Percentiles rank a stretch among this genome's conserved stretches.
Conservation (phyloP, 148 eudicot species). For the Simmondsia chinensis region DNA sequence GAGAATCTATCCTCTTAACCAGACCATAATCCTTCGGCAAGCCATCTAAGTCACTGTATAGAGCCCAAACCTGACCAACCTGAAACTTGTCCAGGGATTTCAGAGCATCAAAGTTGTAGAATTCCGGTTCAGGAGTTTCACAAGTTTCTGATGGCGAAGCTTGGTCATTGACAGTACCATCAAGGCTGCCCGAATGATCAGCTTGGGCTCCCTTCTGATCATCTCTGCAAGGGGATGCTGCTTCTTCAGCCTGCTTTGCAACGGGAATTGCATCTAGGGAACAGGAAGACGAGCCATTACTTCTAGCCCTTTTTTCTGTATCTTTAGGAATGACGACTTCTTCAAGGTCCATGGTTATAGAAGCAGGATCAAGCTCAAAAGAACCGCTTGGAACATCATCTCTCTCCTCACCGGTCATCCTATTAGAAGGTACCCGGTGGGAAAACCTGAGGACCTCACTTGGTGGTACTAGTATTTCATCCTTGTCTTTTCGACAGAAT, state of each 20-base stretch:
- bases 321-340: slow-evolving; percentile 28
- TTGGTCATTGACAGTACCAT: too few species aligned
- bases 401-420: slow-evolving; percentile 44
- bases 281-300: too few species aligned
- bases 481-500: slow-evolving; percentile 30
- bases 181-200: too few species aligned
- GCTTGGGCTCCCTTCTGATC: too few species aligned
- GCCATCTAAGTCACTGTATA: slow-evolving; percentile 52
- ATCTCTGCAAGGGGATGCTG: slow-evolving; percentile 7
- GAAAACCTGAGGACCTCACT: slow-evolving; percentile 50
- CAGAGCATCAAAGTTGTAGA: slow-evolving; percentile 33
- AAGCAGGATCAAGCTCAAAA: slow-evolving; percentile 84
- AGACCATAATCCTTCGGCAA: slow-evolving; percentile 47
- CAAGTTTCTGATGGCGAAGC: too few species aligned
- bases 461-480: slow-evolving; percentile 28
- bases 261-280: slow-evolving; percentile 2
- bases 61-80: slow-evolving; percentile 55
- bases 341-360: slow-evolving; percentile 34
- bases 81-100: slow-evolving; percentile 35
- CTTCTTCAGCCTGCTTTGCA: neutral
- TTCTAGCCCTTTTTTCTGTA: too few species aligned
- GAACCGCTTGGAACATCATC: slow-evolving; percentile 39
- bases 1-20: slow-evolving; percentile 19
- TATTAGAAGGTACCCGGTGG: slow-evolving; percentile 59
- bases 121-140: slow-evolving; percentile 43